Evolutionary conservation across 1,139 yeast species (phyloP).

Genomic region (Diutina siamensis): DNA sequence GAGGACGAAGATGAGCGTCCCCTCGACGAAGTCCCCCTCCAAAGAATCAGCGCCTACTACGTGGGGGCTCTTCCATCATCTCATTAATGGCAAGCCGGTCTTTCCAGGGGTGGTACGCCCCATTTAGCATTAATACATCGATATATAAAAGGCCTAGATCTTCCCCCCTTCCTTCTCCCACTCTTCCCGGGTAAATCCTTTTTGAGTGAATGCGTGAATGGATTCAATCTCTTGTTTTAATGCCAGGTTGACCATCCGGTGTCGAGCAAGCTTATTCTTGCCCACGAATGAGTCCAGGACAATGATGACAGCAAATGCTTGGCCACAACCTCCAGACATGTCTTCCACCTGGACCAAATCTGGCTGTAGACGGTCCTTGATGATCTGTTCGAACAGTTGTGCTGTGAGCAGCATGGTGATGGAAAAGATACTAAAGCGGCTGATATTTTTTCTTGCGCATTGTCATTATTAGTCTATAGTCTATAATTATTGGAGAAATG

Average conservation of each 20-base stretch:
- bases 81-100: no score
- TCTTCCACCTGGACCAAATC: conserved; percentile 51
- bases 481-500: conserved; percentile 3
- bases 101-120: no score
- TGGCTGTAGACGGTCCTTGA: conserved; percentile 41
- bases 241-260: conserved; percentile 70
- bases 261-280: conserved; percentile 78
- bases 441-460: background rate
- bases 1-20: background rate
- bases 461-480: background rate
- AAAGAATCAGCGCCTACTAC: background rate
- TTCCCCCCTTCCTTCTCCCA: conserved; percentile 28
- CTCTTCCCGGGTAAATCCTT: conserved; percentile 64
- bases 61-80: no score
- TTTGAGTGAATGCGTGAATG: conserved; percentile 93
- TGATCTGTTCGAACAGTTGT: conserved; percentile 33
- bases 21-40: background rate
- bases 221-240: conserved; percentile 71
- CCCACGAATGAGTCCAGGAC: conserved; percentile 52
- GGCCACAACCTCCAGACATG: conserved; percentile 82
- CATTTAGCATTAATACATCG: background rate
- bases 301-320: conserved; percentile 76
- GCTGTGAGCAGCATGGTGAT: conserved; percentile 28
- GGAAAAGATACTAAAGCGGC: background rate
- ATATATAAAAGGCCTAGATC: background rate